These are phyloP conservation scores for Triticum urartu DNA, from an alignment of 176 grass and related monocot genomes.

Conservation along the genomic window DNA sequence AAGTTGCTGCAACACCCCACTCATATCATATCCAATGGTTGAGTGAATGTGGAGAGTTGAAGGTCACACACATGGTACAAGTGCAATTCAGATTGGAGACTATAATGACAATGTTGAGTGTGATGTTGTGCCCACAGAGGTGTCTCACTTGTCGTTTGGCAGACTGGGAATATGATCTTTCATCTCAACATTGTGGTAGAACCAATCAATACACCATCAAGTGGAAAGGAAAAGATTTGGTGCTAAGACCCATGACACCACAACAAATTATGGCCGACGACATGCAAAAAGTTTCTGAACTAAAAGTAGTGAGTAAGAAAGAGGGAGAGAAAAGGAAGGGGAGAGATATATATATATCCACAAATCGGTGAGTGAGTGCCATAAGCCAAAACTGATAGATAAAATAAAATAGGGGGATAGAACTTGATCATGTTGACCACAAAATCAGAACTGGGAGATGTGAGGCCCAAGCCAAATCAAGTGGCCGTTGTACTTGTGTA, in stretches of 20 bases:
- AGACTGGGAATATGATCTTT: neutral
- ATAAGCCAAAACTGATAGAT: too few relatives aligned
- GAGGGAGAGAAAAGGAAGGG: too few relatives aligned
- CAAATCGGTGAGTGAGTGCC: too few relatives aligned
- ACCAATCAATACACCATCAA: neutral
- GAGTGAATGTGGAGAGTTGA: neutral
- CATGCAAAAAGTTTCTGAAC: too few relatives aligned
- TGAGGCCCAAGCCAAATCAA: neutral
- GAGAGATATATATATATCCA: too few relatives aligned
- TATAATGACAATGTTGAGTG: neutral
- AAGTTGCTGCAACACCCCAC: neutral
- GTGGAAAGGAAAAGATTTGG: neutral
- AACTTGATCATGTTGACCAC: too few relatives aligned
- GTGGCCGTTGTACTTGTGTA: neutral
- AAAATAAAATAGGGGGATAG: too few relatives aligned
- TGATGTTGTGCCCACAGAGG: neutral
- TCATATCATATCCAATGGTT: neutral
- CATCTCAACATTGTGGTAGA: neutral
- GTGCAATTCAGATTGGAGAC: conserved; percentile 3
- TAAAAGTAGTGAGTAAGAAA: too few relatives aligned
- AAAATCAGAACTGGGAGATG: neutral
- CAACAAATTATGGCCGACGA: too few relatives aligned
- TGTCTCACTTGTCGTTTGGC: neutral
- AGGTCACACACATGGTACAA: neutral
- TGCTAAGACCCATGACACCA: neutral